Evolutionary conservation across 2,329 filamentous ascomycete genomes (phyloP), one percentile per base, ranked within the genome.

Genomic region (Trichoderma endophyticum): DNA sequence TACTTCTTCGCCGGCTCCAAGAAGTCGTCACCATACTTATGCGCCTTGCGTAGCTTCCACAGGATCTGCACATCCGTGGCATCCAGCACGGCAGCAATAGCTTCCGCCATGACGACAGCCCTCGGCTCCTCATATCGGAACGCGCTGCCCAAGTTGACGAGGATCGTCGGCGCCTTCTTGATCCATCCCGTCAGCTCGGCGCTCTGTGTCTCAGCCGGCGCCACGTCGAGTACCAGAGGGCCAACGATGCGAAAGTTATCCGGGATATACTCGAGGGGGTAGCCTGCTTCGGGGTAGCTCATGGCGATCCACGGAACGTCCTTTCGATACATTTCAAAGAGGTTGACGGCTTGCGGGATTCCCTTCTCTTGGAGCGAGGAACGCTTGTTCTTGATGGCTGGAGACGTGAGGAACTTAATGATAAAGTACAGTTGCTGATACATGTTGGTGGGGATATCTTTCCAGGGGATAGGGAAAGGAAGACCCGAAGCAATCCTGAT

Each of bases 111-210:
- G 11, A 54, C 69, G 4, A 18, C 48, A 12, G 79, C 79, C 15
- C 75, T 73, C 2, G 72, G 54, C 65, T 77, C 72, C 32, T 72
- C 71, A 59, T 76, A 78, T 4, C 74, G 73, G 28, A 81, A 77
- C 6, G 81, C 77, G 3, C 83, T 86, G 0, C 86, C 86, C 0
- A 87, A 78, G 68, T 85, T 86, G 9, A 88, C 80, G 14, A 87
- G 78, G 0, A 87, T 76, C 0, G 85, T 87, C 2, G 84, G 83
- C 0, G 76, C 77, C 11, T 75, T 74, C 1, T 77, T 76, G 14
- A 87, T 73, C 86, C 85, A 87, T 0, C 60, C 39, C 1, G 80
- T 79, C 32, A 87, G 76, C 51, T 83, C 81, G 0, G 82, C 77
- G 56, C 88, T 85, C 3, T 81, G 77, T 18, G 82, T 77, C n/a